Evolutionary conservation across 352 stramenopile species (phyloP).

Genomic region (Pythium sukuiense): DNA sequence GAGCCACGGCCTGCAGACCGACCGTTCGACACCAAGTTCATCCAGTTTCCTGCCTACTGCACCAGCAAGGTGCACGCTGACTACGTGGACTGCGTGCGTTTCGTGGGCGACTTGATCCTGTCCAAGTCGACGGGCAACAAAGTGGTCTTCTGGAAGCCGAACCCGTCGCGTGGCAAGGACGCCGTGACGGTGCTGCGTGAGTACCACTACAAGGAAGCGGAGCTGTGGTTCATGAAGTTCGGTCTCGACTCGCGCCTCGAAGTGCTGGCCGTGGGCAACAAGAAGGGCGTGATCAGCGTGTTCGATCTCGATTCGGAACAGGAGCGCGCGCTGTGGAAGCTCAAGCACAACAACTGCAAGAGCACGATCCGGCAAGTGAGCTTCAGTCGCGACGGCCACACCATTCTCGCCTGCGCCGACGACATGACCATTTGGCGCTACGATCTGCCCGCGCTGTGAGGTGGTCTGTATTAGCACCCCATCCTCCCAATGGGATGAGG

Average conservation of each 20-base stretch:
- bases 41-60: constrained; percentile 91
- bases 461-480: neutral
- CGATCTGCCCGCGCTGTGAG: constrained; percentile 39
- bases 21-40: constrained; percentile 80
- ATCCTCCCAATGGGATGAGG: neutral
- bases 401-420: constrained; percentile 73
- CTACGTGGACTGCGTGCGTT: constrained; percentile 89
- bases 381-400: constrained; percentile 72
- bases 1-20: constrained; percentile 56
- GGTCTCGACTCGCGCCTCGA: constrained; percentile 73
- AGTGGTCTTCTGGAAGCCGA: constrained; percentile 92
- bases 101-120: constrained; percentile 75
- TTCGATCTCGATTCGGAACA: constrained; percentile 77
- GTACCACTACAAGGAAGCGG: constrained; percentile 80
- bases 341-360: constrained; percentile 75
- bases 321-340: constrained; percentile 67
- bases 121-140: constrained; percentile 87
- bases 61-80: constrained; percentile 91
- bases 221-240: constrained; percentile 90
- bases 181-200: constrained; percentile 79
- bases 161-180: constrained; percentile 77
- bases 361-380: constrained; percentile 77
- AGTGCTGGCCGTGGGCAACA: constrained; percentile 80
- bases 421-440: constrained; percentile 76
- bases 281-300: constrained; percentile 77